Conservation (phyloP, 2,329 filamentous ascomycete species). For the Verticillium nubilum region DNA sequence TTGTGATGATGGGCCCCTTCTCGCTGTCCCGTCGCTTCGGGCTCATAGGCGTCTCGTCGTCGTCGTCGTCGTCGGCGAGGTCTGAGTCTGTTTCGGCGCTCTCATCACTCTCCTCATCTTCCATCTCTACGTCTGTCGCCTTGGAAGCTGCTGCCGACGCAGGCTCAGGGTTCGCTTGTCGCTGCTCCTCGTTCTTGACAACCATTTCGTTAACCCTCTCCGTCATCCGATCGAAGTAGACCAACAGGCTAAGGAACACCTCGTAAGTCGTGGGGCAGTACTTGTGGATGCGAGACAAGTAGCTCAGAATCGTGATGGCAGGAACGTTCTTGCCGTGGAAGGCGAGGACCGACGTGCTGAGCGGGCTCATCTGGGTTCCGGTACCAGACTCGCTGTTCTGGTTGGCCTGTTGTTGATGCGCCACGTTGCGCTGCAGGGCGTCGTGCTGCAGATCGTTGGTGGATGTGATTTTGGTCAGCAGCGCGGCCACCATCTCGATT, state of each 20-base stretch:
- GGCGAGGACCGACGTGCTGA: conserved; percentile 69
- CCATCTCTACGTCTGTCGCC: conserved; percentile 27
- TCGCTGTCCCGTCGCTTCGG: conserved; percentile 17
- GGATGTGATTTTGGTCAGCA: conserved; percentile 94
- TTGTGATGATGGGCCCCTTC: conserved; percentile 10
- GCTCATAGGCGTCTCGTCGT: conserved; percentile 21
- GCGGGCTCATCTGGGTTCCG: conserved; percentile 56
- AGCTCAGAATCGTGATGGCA: conserved; percentile 94
- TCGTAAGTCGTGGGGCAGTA: conserved; percentile 99
- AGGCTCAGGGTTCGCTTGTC: conserved; percentile 24
- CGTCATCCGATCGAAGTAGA: conserved; percentile 99
- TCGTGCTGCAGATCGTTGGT: conserved; percentile 96
- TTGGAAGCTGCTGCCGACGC: conserved; percentile 12
- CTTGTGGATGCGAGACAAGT: conserved; percentile 92
- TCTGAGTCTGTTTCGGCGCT: conserved; percentile 44
- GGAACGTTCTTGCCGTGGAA: conserved; percentile 98
- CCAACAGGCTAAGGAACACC: conserved; percentile 88
- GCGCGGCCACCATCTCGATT: conserved; percentile 97
- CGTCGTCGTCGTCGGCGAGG: conserved; percentile 42
- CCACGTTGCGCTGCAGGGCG: conserved; percentile 68
- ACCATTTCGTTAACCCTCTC: conserved; percentile 85
- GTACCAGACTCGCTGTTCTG: conserved; percentile 36
- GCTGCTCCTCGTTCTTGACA: conserved; percentile 57
- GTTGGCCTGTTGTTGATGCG: conserved; percentile 52
- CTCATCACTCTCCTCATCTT: conserved; percentile 24